Percentiles rank a stretch among this genome's conserved stretches.
phyloP scores from a whole-genome alignment of 208 protist species.

The Kentomonas sorsogonicus region DNA sequence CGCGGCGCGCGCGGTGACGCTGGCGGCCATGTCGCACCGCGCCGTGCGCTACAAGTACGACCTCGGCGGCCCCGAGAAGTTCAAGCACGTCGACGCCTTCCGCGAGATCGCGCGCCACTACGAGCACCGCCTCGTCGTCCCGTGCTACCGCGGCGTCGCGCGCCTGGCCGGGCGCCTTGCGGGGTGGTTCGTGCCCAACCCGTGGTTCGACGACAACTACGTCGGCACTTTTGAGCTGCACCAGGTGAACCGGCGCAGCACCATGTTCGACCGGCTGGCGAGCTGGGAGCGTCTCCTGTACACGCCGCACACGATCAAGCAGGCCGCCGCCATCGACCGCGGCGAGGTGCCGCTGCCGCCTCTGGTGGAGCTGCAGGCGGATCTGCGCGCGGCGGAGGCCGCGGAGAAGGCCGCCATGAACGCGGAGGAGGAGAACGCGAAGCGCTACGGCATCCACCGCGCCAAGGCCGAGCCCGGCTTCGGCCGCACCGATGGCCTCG shows the following conservation, averaged over 20 bases:
- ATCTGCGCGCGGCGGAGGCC: slow-evolving; percentile 63
- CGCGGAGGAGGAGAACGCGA: slow-evolving; percentile 82
- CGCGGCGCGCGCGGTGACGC: slow-evolving; percentile 79
- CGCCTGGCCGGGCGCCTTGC: slow-evolving; percentile 84
- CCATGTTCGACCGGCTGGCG: slow-evolving; percentile 81
- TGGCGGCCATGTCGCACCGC: slow-evolving; percentile 72
- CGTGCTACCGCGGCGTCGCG: slow-evolving; percentile 78
- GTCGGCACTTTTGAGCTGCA: slow-evolving; percentile 87
- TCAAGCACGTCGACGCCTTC: slow-evolving; percentile 81
- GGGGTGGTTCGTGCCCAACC: slow-evolving; percentile 75
- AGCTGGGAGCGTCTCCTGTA: slow-evolving; percentile 86
- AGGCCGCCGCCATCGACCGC: slow-evolving; percentile 70
- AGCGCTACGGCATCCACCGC: slow-evolving; percentile 82
- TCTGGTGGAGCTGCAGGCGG: slow-evolving; percentile 71
- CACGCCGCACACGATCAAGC: slow-evolving; percentile 69
- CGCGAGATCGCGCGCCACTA: slow-evolving; percentile 65
- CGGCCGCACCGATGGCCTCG: slow-evolving; percentile 82
- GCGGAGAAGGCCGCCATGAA: slow-evolving; percentile 80
- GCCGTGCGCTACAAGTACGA: slow-evolving; percentile 90
- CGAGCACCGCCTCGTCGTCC: slow-evolving; percentile 67
- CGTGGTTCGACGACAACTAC: slow-evolving; percentile 91
- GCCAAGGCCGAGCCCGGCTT: slow-evolving; percentile 90
- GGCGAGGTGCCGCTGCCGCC: slow-evolving; percentile 46
- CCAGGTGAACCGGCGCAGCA: slow-evolving; percentile 87
- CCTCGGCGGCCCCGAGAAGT: slow-evolving; percentile 85